Evolutionary conservation across 768 basidiomycete species (phyloP), one percentile per base, ranked within the genome.

Genomic region (Termitomyces eurrhizus): DNA sequence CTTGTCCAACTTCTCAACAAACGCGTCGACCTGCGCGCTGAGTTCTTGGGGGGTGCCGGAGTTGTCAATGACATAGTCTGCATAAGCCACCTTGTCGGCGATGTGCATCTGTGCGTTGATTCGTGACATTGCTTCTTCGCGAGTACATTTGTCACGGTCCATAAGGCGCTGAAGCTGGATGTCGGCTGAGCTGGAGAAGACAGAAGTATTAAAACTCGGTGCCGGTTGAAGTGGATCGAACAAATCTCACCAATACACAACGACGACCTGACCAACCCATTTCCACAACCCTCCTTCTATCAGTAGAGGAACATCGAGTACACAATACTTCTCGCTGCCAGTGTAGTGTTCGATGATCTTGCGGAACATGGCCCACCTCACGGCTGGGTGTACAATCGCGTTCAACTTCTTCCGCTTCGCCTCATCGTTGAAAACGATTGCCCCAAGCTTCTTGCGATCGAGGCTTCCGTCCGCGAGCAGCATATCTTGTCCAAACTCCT

Each of bases 281-380:
- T 82, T 85, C 85, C 89, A 93, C 41, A 98, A 69, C 2, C 88
- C 88, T 0, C 90, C 87, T 71, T 99, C 97, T 59, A 99, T 88
- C 58, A 99, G 77, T 54, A 98, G 74, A 36, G 97, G 97, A 6
- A 97, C 91, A 72, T 98, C 97, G 65, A 98, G 73, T 2, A 98
- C 80, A 62, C 89, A 92, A 42, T 90, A 77, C 69, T 82, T 88
- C 67, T 92, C 78, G 7, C 97, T 96, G 44, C 74, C 75, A 50
- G 93, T 52, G 93, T 95, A 99, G 59, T 77, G 77, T 59, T 77
- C 75, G 53, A 93, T 50, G 4, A 95, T 81, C 55, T 77, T 77
- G 80, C 80, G 82, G 11, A 89, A 67, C 82, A 98, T 91, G n/a
- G 82, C 85, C 62, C 82, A 79, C 55, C 87, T 75, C n/a, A 98